Conservation (phyloP, 345 rosid species). For the Cardamine chenopodiifolia region DNA sequence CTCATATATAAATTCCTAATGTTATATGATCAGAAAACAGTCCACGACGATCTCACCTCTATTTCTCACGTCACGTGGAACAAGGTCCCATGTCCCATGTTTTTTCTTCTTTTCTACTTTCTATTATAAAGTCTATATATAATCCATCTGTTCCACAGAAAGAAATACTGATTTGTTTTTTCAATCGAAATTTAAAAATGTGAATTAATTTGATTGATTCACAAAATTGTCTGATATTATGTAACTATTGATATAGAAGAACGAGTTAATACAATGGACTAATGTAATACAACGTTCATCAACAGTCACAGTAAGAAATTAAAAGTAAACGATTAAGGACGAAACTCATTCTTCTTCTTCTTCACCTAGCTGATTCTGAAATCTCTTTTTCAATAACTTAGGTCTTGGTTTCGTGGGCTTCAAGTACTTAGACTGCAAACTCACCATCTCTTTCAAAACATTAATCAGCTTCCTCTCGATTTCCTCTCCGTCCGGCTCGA, state of each 20-base stretch:
- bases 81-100: slow-evolving; percentile 30
- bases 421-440: slow-evolving; percentile 70
- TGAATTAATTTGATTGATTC: background rate
- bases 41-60: slow-evolving; percentile 24
- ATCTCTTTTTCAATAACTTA: slow-evolving; percentile 56
- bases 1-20: background rate
- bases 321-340: background rate
- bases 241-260: background rate
- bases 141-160: background rate
- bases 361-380: slow-evolving; percentile 19
- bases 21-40: slow-evolving; percentile 24
- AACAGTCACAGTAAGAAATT: background rate
- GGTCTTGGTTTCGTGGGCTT: slow-evolving; percentile 71
- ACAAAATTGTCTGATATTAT: background rate
- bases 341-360: slow-evolving; percentile 10
- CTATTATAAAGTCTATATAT: background rate
- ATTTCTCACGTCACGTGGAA: slow-evolving; percentile 28
- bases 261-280: background rate
- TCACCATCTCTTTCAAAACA: slow-evolving; percentile 79
- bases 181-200: background rate
- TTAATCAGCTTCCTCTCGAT: slow-evolving; percentile 60
- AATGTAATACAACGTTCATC: background rate
- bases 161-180: background rate
- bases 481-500: slow-evolving; percentile 63
- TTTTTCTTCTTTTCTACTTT: slow-evolving; percentile 19